A percentile compares a stretch with the other conserved stretches of the same genome.
Evolutionary conservation across 139 green algal species (phyloP).

Genomic region (Chlorella ohadii): DNA sequence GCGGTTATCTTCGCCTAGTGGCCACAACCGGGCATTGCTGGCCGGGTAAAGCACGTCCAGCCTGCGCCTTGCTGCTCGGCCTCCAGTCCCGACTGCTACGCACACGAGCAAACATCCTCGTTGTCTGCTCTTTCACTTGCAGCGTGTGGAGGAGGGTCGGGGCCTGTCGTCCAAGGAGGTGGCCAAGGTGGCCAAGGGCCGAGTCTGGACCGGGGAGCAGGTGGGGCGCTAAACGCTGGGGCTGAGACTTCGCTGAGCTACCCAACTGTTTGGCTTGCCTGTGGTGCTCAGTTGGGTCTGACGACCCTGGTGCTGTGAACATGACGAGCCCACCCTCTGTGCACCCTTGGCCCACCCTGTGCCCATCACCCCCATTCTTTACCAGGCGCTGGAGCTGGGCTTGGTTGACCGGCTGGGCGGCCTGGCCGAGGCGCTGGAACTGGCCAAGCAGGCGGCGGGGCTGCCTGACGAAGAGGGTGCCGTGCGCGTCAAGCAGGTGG

Average conservation of each 20-base stretch:
- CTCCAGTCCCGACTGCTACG: neutral
- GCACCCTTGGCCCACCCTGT: too few relatives aligned
- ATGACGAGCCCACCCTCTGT: neutral
- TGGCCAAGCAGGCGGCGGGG: constrained; percentile 79
- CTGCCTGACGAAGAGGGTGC: constrained; percentile 46
- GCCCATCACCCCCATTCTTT: neutral
- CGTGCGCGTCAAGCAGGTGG: constrained; percentile 34
- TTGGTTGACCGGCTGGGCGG: constrained; percentile 92
- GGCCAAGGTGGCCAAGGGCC: constrained; percentile 64
- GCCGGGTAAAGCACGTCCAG: too few relatives aligned
- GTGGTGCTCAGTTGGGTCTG: too few relatives aligned
- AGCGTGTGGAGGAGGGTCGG: constrained; percentile 45
- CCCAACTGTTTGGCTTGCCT: too few relatives aligned
- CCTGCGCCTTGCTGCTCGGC: neutral
- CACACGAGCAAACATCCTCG: neutral
- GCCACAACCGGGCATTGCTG: too few relatives aligned
- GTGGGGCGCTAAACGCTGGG: too few relatives aligned
- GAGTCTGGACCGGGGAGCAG: constrained; percentile 85
- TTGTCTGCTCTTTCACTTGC: neutral
- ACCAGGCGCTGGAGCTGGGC: constrained; percentile 62
- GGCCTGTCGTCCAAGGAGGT: constrained; percentile 57
- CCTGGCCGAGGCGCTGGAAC: constrained; percentile 67
- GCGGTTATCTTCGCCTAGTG: too few relatives aligned
- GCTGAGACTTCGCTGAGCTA: too few relatives aligned
- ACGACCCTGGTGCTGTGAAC: too few relatives aligned